A percentile compares a stretch with the other conserved stretches of the same genome.
phyloP scores from a whole-genome alignment of 2,329 filamentous ascomycete species.

The Microcyclospora pomicola region DNA sequence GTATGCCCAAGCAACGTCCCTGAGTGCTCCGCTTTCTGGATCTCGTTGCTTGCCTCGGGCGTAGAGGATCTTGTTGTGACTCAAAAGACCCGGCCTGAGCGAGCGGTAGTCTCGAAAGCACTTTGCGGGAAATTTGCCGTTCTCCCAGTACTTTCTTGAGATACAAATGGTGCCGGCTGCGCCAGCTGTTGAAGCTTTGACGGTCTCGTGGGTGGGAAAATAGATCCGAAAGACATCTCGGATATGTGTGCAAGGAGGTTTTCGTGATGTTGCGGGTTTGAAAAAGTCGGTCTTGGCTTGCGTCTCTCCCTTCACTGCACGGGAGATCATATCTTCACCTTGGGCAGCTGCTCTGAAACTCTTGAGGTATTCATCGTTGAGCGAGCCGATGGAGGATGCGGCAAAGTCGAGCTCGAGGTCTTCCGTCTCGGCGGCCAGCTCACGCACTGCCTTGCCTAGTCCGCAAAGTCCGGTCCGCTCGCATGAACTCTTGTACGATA shows the following conservation, averaged over 20 bases:
- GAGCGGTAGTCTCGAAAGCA: slow-evolving; percentile 66
- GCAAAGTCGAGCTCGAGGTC: slow-evolving; percentile 46
- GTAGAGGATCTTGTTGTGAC: slow-evolving; percentile 61
- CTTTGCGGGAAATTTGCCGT: slow-evolving; percentile 52
- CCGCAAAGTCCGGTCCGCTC: slow-evolving; percentile 57
- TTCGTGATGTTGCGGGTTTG: slow-evolving; percentile 3
- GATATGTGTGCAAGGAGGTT: slow-evolving; percentile 21
- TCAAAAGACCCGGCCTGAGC: slow-evolving; percentile 54
- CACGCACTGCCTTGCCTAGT: slow-evolving; percentile 51
- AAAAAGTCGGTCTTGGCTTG: slow-evolving; percentile 15
- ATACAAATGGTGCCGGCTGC: slow-evolving; percentile 73
- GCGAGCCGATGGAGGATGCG: slow-evolving; percentile 65
- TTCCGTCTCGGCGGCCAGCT: slow-evolving; percentile 42
- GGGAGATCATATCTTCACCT: slow-evolving; percentile 26
- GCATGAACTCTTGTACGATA: slow-evolving; percentile 23
- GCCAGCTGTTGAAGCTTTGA: slow-evolving; percentile 23
- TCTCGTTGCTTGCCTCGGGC: slow-evolving; percentile 21
- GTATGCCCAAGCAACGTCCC: slow-evolving; percentile 58
- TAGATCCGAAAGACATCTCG: slow-evolving; percentile 55
- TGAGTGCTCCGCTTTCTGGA: slow-evolving; percentile 9
- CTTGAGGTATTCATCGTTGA: slow-evolving; percentile 54
- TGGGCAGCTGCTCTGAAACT: slow-evolving; percentile 45
- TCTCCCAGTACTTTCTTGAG: slow-evolving; percentile 57
- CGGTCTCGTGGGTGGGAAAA: slow-evolving; percentile 61
- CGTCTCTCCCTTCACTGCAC: slow-evolving; percentile 7